Evolutionary conservation across 352 stramenopile genomes (phyloP).

Genomic region (Thalassiosira livingstoniorum): DNA sequence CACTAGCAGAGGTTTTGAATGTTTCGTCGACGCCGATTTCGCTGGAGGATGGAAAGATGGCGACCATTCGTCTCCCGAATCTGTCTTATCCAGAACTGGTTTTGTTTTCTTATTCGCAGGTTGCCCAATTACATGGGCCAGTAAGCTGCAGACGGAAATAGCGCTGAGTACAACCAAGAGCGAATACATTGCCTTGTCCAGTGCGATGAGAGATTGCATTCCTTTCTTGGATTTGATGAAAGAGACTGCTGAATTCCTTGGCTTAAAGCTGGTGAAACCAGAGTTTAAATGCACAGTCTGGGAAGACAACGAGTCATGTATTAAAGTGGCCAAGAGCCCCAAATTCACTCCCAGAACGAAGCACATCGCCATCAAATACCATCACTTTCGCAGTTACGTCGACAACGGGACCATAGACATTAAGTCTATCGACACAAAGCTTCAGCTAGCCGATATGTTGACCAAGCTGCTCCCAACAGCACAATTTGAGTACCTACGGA

Average conservation of each 20-base stretch:
- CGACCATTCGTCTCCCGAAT: neutral
- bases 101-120: neutral
- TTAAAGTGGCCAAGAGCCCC: neutral
- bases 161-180: too few species aligned
- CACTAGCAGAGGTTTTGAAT: neutral
- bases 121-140: neutral
- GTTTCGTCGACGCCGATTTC: neutral
- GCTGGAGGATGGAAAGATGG: too few species aligned
- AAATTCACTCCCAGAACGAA: neutral
- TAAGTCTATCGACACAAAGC: neutral
- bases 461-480: neutral
- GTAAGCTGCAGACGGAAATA: too few species aligned
- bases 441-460: neutral
- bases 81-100: neutral
- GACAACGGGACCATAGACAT: neutral
- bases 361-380: neutral
- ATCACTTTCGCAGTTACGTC: neutral
- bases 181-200: neutral
- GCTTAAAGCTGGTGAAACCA: neutral
- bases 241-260: neutral
- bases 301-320: neutral
- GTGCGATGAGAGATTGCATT: neutral
- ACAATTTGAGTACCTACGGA: neutral
- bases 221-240: neutral
- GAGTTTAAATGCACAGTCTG: neutral